phyloP scores from a whole-genome alignment of 441 rosid genomes.

The Adansonia madagascariensis region DNA sequence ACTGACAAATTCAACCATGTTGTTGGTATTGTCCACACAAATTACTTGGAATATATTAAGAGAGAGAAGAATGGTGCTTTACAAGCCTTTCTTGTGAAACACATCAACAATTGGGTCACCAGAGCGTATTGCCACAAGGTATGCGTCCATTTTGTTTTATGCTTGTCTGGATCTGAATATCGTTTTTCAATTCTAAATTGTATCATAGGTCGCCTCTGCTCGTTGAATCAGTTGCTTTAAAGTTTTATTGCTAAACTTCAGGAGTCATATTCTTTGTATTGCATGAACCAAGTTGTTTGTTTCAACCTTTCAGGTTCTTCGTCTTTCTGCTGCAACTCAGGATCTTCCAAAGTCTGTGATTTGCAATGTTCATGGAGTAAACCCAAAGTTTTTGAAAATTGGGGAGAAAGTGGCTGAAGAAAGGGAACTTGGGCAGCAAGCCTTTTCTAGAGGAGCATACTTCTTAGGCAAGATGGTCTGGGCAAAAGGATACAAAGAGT shows the following conservation, averaged over 20 bases:
- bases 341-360: slow-evolving; percentile 86
- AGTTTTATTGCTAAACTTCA: neutral
- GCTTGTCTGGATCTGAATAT: neutral
- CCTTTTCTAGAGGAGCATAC: slow-evolving; percentile 94
- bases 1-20: slow-evolving; percentile 94
- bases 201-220: slow-evolving; percentile 3
- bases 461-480: slow-evolving; percentile 98
- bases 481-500: slow-evolving; percentile 97
- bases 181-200: slow-evolving; percentile 13
- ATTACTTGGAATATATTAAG: slow-evolving; percentile 95
- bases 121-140: slow-evolving; percentile 96
- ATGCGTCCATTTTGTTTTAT: slow-evolving; percentile 25
- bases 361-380: slow-evolving; percentile 97
- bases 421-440: slow-evolving; percentile 82
- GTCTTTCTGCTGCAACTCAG: slow-evolving; percentile 96
- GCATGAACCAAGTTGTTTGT: slow-evolving; percentile 11
- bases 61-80: slow-evolving; percentile 92
- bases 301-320: slow-evolving; percentile 66
- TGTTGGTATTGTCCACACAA: slow-evolving; percentile 93
- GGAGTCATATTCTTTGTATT: slow-evolving; percentile 16
- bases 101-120: slow-evolving; percentile 84
- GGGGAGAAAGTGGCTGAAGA: slow-evolving; percentile 86
- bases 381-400: slow-evolving; percentile 87
- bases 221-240: slow-evolving; percentile 5
- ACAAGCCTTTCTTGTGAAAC: slow-evolving; percentile 92